These are phyloP conservation scores for Acaromyces ingoldii DNA, from an alignment of 1,284 basidiomycete species.

Conservation along the genomic window DNA sequence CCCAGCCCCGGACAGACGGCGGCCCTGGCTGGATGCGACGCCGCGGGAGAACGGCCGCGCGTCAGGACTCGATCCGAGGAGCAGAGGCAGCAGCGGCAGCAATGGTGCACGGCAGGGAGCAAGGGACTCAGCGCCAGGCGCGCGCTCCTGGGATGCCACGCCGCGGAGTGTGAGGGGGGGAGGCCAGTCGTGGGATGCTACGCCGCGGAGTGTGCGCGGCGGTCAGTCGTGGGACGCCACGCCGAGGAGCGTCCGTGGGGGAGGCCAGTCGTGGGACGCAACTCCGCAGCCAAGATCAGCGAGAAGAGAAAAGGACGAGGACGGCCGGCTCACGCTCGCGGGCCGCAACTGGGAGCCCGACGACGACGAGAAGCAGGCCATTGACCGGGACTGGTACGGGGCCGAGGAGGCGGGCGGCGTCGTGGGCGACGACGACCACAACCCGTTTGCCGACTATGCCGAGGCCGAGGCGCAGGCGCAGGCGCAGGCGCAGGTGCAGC, in stretches of 20 bases:
- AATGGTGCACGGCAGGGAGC: neutral
- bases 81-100: neutral
- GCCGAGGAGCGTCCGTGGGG: conserved; percentile 5
- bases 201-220: conserved; percentile 12
- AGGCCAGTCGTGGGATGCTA: conserved; percentile 29
- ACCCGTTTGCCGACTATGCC: conserved; percentile 80
- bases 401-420: conserved; percentile 47
- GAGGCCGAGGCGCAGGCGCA: conserved; percentile 59
- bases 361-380: conserved; percentile 16
- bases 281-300: too few species aligned
- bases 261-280: too few species aligned
- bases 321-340: conserved; percentile 52
- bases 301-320: conserved; percentile 59
- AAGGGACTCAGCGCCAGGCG: neutral
- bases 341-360: conserved; percentile 38
- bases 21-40: neutral
- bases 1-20: too few species aligned
- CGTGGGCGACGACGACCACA: conserved; percentile 79
- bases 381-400: conserved; percentile 46
- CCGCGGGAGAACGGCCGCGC: neutral
- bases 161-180: conserved; percentile 5
- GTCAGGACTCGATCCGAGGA: neutral
- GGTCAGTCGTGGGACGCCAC: conserved; percentile 26
- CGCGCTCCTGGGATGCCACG: conserved; percentile 6
- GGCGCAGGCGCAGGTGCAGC: conserved; percentile 13